Percentiles rank a stretch among this genome's conserved stretches.
phyloP scores from a whole-genome alignment of 1,284 basidiomycete genomes.

The Melampsora larici-populina region DNA sequence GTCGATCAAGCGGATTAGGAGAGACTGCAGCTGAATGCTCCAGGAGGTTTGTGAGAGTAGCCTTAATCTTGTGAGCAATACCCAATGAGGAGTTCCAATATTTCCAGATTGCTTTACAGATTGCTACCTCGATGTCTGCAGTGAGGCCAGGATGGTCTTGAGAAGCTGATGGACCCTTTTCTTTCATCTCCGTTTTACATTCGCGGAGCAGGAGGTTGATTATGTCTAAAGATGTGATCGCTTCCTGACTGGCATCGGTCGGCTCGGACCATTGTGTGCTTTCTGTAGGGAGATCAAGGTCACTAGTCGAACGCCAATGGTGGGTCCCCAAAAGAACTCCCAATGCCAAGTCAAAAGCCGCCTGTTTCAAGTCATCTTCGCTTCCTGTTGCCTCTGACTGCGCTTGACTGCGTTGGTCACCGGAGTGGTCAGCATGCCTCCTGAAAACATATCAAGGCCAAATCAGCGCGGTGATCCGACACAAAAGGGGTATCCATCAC shows the following conservation, averaged over 20 bases:
- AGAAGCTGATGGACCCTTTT: neutral
- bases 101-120: constrained; percentile 21
- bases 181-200: neutral
- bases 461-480: neutral
- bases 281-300: neutral
- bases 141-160: neutral
- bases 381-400: neutral
- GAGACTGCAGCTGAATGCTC: constrained; percentile 6
- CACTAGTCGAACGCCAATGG: neutral
- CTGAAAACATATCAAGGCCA: neutral
- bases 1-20: neutral
- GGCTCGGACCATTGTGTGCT: neutral
- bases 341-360: neutral
- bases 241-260: neutral
- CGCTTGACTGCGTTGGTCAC: neutral
- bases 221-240: neutral
- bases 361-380: neutral
- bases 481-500: neutral
- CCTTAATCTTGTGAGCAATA: constrained; percentile 36
- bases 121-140: neutral
- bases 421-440: neutral
- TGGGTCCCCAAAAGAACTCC: neutral
- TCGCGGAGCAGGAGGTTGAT: constrained; percentile 1
- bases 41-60: constrained; percentile 29
- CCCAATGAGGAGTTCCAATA: constrained; percentile 30